Conservation (phyloP, 768 basidiomycete species). For the Naganishia friedmannii region DNA sequence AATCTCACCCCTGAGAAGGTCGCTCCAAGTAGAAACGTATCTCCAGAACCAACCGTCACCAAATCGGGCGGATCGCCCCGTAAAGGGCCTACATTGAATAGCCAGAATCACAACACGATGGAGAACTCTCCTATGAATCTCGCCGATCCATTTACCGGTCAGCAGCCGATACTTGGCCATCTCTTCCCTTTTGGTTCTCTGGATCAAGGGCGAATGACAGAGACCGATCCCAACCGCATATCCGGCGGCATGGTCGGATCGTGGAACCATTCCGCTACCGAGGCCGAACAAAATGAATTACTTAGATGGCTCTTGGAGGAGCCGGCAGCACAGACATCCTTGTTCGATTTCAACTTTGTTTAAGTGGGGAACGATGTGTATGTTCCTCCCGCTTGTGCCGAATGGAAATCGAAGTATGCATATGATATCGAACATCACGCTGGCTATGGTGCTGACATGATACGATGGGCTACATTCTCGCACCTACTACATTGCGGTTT, state of each 20-base stretch:
- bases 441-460: too few species aligned
- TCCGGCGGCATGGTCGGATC: neutral
- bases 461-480: too few species aligned
- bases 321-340: slow-evolving; percentile 29
- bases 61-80: neutral
- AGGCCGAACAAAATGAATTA: slow-evolving; percentile 6
- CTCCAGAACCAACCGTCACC: slow-evolving; percentile 15
- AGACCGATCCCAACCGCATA: neutral
- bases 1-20: neutral
- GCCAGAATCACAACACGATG: neutral
- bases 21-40: slow-evolving; percentile 22
- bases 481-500: too few species aligned
- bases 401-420: too few species aligned
- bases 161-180: neutral
- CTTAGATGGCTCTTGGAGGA: slow-evolving; percentile 30
- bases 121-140: neutral
- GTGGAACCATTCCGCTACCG: slow-evolving; percentile 1
- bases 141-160: neutral
- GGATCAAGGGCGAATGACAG: neutral
- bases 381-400: too few species aligned
- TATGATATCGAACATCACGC: too few species aligned
- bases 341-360: slow-evolving; percentile 12
- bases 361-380: too few species aligned
- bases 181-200: neutral
- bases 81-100: neutral